Evolutionary conservation across 345 rosid species (phyloP), one percentile per base, ranked within the genome.

Genomic region (Camelina neglecta): DNA sequence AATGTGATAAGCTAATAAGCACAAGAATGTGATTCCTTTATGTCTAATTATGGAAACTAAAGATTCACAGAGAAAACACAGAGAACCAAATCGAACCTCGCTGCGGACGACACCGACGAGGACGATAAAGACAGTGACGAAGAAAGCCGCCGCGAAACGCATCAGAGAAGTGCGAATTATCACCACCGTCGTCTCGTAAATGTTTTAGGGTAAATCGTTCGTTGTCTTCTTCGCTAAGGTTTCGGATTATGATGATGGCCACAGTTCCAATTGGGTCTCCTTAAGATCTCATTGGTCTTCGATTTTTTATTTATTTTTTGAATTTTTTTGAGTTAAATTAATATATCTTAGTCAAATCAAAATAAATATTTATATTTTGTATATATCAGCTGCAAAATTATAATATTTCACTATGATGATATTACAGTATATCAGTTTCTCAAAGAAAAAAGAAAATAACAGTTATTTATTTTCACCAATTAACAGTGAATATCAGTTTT

Each of bases 101-200:
- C 77, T 65, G 74, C 50, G 70, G 66, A 72, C 81, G 69, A 66
- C 76, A 65, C 55, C 16, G 79, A 83, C 6, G 85, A 83, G 78
- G 75, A 81, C 6, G 84, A 84, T 61, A 66, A 75, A 2, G 60
- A 60, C 2, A 36, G 16, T 7, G 64, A 79, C 13, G 65, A 75
- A 62, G 65, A 88, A 79, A 15, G 84, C 78, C 10, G 74, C 79
- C 7, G 59, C 71, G 26, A 77, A 13, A 59, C 61, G 53, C 75
- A 58, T 39, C 41, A 16, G 45, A 42, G 21, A 44, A 74, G 60
- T 58, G 64, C 67, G 23, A 56, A 56, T 21, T 55, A 29, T 29
- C 68, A 20, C 60, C 65, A 16, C 21, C 65, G 39, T 31, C 73
- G 16, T 74, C 58, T 21, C 18, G 35, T 23, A 23, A 10, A 60